Base-by-base conservation (phyloP, 2,329 filamentous ascomycete genomes). In the Bipolaris cookei region DNA sequence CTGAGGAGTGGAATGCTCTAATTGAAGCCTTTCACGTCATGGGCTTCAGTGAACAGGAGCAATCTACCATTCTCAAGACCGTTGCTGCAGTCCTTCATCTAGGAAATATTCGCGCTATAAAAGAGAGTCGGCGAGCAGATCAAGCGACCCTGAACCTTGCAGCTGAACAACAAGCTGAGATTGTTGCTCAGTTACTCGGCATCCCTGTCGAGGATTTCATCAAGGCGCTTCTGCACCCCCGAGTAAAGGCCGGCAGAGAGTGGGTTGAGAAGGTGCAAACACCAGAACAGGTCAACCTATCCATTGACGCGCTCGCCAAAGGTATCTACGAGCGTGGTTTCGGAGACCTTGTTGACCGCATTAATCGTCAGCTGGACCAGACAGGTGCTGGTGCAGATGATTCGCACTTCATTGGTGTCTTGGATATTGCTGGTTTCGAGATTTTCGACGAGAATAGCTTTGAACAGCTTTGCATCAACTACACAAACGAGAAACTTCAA, bases 401-500 rank as follows among this genome's bases (percentile, higher is more conserved):
- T 72, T 93, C 91, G 1, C 90, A 91, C 69, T 99, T 99, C 78
- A 99, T 99, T 65, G 95, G 95, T 51, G 95, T 99, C 7, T 88
- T 99, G 39, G 95, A 99, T 86, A 99, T 99, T 77, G 96, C 96
- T 63, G 95, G 95, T 59, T 99, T 99, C 77, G 95, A 99, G 74
- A 99, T 99, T 57, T 99, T 99, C 67, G 95, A 99, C 76, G 95
- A 94, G 80, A 99, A 99, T 81, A 97, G 91, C 64, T 99, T 99
- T 71, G 95, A 99, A 77, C 95, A 99, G 78, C 86, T 99, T 6
- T 99, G 95, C 79, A 99, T 99, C 84, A 99, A 99, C 81, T 99
- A 98, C 73, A 96, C 98, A 73, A 99, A 99, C 78, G 95, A 99
- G 80, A 99, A 99, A 79, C 82, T 99, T 6, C 95, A 99, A 72